Base-by-base conservation (phyloP, 345 rosid genomes). In the Salix caprea region DNA sequence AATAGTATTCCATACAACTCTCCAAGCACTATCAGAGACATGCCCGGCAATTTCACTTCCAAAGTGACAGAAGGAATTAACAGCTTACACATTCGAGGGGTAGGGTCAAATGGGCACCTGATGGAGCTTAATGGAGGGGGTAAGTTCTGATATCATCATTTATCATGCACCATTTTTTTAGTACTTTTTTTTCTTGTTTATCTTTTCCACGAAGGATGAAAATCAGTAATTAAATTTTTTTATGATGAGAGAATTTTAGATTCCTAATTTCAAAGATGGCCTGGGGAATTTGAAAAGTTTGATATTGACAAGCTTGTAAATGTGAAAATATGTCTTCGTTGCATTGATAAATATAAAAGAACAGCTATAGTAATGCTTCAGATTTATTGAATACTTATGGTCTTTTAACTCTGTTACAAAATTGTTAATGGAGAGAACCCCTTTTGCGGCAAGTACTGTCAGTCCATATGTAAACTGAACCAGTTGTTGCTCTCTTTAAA, bases 1-100 rank as follows among this genome's bases (percentile, higher is more conserved):
- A 87, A 83, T 81, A 94, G 88, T 77, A 83, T 87, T 85, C 87
- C 91, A 39, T 84, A 80, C 79, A 90, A 82, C 74, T 82, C 94
- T 60, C 77, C 92, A 52, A 74, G 82, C 70, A 67, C 86, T 74
- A 70, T 68, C 30, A 56, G 76, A 74, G 77, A 76, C 75, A 81
- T 90, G 88, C 86, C 82, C 72, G 10, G 68, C 5, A 75, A 61
- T 65, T 62, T 75, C 26, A 67, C 75, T 75, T 75, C 82, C 60
- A 71, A 71, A 52, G 67, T 71, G 68, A 71, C 72, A 13, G 97
- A 86, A 79, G 92, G 91, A 73, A 83, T 87, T 78, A 89, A 89
- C 82, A 83, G 66, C 67, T 81, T 88, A 75, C 90, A 86, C 48
- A 80, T 84, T 70, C 85, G 73, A 32, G 92, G 92, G 85, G 78